A percentile compares a stretch with the other conserved stretches of the same genome.
These are phyloP conservation scores for Macrolepiota fuliginosa DNA, from an alignment of 768 basidiomycete genomes.

Conservation along the genomic window DNA sequence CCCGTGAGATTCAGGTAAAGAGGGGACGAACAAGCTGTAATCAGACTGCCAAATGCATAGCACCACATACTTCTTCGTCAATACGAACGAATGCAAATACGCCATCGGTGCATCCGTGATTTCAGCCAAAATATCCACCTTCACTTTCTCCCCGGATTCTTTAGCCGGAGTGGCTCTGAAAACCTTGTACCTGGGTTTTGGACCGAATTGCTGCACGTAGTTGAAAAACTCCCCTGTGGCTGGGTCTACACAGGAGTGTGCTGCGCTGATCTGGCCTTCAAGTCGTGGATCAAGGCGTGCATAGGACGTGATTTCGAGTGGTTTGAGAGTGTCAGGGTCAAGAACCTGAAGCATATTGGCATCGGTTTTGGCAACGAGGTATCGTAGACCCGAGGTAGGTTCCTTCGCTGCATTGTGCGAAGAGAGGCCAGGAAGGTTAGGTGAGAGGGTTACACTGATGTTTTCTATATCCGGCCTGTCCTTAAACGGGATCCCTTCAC, in stretches of 20 bases:
- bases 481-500: not conserved
- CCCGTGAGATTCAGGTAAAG: not conserved
- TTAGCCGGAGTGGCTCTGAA: not conserved
- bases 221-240: not conserved
- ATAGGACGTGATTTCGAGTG: not conserved
- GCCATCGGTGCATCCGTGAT: slow-evolving; percentile 7
- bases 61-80: slow-evolving; percentile 4
- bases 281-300: slow-evolving; percentile 2
- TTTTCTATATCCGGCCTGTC: not conserved
- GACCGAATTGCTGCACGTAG: slow-evolving; percentile 5
- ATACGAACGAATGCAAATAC: slow-evolving; percentile 9
- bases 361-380: slow-evolving; percentile 4
- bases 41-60: slow-evolving; percentile 4
- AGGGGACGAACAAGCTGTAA: not conserved
- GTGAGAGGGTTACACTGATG: slow-evolving; percentile 4
- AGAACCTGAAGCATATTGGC: slow-evolving; percentile 4
- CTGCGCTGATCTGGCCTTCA: slow-evolving; percentile 3
- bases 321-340: slow-evolving; percentile 3
- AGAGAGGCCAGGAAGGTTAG: slow-evolving; percentile 4
- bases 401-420: slow-evolving; percentile 2
- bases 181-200: not conserved
- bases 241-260: slow-evolving; percentile 3
- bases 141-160: not conserved
- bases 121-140: slow-evolving; percentile 7
- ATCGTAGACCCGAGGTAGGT: not conserved